Conservation (phyloP, 2,329 filamentous ascomycete genomes). For the Sclerotinia glacialis region DNA sequence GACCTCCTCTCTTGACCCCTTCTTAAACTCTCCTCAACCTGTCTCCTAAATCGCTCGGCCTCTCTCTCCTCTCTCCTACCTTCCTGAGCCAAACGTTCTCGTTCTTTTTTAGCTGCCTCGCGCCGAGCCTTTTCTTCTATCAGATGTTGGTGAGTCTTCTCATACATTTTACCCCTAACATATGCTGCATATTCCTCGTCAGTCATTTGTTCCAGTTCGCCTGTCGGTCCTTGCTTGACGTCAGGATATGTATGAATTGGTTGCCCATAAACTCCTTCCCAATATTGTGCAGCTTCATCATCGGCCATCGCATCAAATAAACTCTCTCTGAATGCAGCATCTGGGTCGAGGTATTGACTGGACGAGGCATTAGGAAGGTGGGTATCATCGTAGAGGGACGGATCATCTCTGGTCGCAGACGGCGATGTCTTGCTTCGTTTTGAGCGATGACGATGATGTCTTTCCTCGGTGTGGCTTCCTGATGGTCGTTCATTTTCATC, state of each 20-base stretch:
- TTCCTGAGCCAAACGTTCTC: constrained; percentile 43
- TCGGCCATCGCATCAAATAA: constrained; percentile 96
- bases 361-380: constrained; percentile 42
- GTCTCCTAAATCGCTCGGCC: constrained; percentile 50
- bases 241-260: constrained; percentile 77
- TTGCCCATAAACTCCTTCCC: constrained; percentile 95
- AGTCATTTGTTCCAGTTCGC: constrained; percentile 75
- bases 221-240: constrained; percentile 45
- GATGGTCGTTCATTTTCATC: constrained; percentile 23
- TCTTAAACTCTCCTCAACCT: constrained; percentile 67
- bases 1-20: constrained; percentile 60
- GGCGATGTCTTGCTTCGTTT: constrained; percentile 33
- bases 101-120: constrained; percentile 53
- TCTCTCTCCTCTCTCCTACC: constrained; percentile 43
- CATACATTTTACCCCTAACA: constrained; percentile 90
- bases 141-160: constrained; percentile 83
- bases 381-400: constrained; percentile 42
- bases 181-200: constrained; percentile 90
- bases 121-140: constrained; percentile 69
- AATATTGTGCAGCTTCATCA: constrained; percentile 92
- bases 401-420: constrained; percentile 36
- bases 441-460: constrained; percentile 31
- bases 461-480: constrained; percentile 23
- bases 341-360: constrained; percentile 54
- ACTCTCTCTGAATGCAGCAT: constrained; percentile 83